phyloP scores from a whole-genome alignment of 2,329 filamentous ascomycete genomes.

The Fusarium mangiferae region DNA sequence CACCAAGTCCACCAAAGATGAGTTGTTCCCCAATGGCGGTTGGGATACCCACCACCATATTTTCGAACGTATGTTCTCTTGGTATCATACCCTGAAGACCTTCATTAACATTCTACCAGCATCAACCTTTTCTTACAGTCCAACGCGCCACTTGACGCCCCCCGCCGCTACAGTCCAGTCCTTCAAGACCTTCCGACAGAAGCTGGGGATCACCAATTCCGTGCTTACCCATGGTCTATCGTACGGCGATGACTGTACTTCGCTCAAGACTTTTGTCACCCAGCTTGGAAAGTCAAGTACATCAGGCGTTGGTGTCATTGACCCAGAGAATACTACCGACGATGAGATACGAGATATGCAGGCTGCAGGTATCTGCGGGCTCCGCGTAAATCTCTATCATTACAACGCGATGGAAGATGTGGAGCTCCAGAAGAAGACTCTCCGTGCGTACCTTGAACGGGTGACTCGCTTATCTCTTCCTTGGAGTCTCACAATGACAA shows the following conservation, averaged over 20 bases:
- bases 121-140: neutral
- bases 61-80: neutral
- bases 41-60: neutral
- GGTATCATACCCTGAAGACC: fast-evolving
- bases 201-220: neutral
- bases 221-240: neutral
- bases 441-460: slow-evolving; percentile 44
- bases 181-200: neutral
- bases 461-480: slow-evolving; percentile 8
- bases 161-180: neutral
- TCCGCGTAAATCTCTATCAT: neutral
- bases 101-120: neutral
- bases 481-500: slow-evolving; percentile 33
- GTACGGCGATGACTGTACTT: neutral
- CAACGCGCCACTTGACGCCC: neutral
- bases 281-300: neutral
- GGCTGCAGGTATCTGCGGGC: neutral
- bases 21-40: neutral
- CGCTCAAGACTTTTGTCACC: neutral
- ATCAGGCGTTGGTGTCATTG: neutral
- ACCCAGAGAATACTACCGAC: neutral
- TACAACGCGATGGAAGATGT: neutral
- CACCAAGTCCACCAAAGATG: neutral
- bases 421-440: neutral
- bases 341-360: neutral